Evolutionary conservation across 306 rosid species (phyloP), one percentile per base, ranked within the genome.

Genomic region (Carpinus fangiana): DNA sequence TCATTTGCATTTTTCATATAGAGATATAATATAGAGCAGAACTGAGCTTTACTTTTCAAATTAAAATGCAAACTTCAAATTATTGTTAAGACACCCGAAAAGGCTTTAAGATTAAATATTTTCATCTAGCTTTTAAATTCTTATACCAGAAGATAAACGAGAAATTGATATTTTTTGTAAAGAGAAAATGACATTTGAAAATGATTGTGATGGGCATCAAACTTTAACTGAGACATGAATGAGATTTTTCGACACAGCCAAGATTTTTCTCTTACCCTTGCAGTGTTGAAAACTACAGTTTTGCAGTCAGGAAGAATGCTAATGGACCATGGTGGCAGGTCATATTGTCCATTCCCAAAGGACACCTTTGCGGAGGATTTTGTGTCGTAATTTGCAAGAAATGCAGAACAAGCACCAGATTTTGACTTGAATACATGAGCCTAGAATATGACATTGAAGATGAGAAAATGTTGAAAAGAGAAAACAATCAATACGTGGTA

Each of bases 281-380:
- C 99, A 74, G 97, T 93, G 88, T 93, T 96, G 85, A 79, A 93
- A 82, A 86, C 89, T 56, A 46, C 93, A 70, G 88, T 87, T 88
- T 89, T 93, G 92, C 99, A 93, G 80, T 96, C 97, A 17, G 98
- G 98, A 21, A 96, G 98, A 78, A 96, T 86, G 88, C 96, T 96
- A 78, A 96, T 62, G 69, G 97, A 96, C 98, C 99, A 93, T 64
- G 96, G 90, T 55, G 99, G 98, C 20, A 96, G 80, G 45, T 93
- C 92, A 83, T 93, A 91, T 73, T 80, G 86, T 41, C 46, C 70
- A 66, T 88, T 85, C 78, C 92, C 90, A 75, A 93, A 96, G 74
- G 78, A 85, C 84, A 91, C 87, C 73, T 69, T 89, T 26, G 82
- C 91, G 0, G 90, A 62, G 16, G 81, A 82, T 17, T 72, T 73